These are phyloP conservation scores for Pichia sp. DNA, from an alignment of 1,139 yeast species.

Conservation along the genomic window DNA sequence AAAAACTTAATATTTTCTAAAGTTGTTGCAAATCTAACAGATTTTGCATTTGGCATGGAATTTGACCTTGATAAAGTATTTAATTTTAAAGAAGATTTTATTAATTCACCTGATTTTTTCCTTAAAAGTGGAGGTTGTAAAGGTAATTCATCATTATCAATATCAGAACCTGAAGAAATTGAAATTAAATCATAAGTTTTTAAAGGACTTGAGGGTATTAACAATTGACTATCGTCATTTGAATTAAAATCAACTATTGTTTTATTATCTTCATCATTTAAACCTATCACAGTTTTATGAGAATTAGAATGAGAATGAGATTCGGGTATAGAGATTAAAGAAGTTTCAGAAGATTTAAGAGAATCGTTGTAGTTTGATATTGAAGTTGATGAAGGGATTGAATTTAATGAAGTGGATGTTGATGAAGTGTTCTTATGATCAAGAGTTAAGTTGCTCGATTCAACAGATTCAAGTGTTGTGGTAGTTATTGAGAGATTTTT, in stretches of 20 bases:
- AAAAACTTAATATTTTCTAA: conserved; percentile 67
- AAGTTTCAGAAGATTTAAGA: conserved; percentile 11
- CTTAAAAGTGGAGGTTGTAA: conserved; percentile 43
- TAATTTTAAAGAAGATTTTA: conserved; percentile 63
- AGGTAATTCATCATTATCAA: not conserved
- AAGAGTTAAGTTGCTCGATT: not conserved
- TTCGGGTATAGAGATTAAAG: conserved; percentile 4
- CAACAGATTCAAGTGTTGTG: not conserved
- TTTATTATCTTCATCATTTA: conserved; percentile 15
- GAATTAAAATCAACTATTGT: conserved; percentile 9
- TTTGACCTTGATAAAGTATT: conserved; percentile 44
- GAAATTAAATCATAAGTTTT: conserved; percentile 5
- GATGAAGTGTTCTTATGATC: not conserved
- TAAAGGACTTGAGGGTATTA: conserved; percentile 7
- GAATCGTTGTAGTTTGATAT: conserved; percentile 2
- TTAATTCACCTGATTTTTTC: conserved; percentile 68
- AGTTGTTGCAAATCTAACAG: conserved; percentile 70
- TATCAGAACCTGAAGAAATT: not conserved
- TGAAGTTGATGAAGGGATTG: not conserved
- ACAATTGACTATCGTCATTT: not conserved
- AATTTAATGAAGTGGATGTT: not conserved
- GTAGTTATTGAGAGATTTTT: not conserved
- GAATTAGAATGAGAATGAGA: conserved; percentile 5
- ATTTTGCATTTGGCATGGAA: conserved; percentile 68
- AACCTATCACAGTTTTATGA: conserved; percentile 5